These are phyloP conservation scores for Thelephora ganbajun DNA, from an alignment of 768 basidiomycete species.

Conservation along the genomic window DNA sequence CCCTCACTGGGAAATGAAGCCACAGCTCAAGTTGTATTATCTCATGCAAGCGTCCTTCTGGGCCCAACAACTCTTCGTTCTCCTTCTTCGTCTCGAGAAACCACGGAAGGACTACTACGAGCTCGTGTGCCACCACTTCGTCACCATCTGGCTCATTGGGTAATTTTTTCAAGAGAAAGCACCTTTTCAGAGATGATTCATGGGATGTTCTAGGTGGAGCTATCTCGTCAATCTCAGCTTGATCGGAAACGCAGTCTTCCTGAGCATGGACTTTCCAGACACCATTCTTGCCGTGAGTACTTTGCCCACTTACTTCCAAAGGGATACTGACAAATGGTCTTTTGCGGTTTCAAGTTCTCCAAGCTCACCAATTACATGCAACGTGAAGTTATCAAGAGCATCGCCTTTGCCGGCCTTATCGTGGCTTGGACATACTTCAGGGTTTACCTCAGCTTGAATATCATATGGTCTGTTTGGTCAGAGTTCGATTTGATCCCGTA, in stretches of 20 bases:
- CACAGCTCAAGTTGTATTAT: slow-evolving; percentile 82
- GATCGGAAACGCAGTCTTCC: slow-evolving; percentile 84
- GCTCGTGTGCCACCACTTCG: slow-evolving; percentile 80
- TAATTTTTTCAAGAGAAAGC: slow-evolving; percentile 22
- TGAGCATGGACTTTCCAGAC: slow-evolving; percentile 97
- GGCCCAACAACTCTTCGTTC: slow-evolving; percentile 84
- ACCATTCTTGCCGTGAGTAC: slow-evolving; percentile 64
- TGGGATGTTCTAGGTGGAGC: slow-evolving; percentile 49
- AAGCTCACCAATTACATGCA: slow-evolving; percentile 85
- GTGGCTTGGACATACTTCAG: slow-evolving; percentile 88
- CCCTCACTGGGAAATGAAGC: slow-evolving; percentile 80
- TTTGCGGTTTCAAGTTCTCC: slow-evolving; percentile 37
- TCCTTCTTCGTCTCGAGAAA: slow-evolving; percentile 79
- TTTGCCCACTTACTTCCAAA: slow-evolving; percentile 12
- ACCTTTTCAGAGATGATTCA: not conserved
- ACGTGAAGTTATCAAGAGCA: slow-evolving; percentile 44
- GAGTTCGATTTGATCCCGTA: slow-evolving; percentile 70
- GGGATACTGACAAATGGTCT: not conserved
- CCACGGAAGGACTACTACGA: slow-evolving; percentile 86
- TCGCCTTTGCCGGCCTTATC: slow-evolving; percentile 53
- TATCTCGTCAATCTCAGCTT: slow-evolving; percentile 67
- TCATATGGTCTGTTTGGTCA: slow-evolving; percentile 78
- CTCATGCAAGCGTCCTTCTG: slow-evolving; percentile 90
- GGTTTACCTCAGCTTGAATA: slow-evolving; percentile 77
- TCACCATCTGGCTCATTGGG: slow-evolving; percentile 92